phyloP scores from a whole-genome alignment of 140 eudicot species.

The Cichorium intybus region DNA sequence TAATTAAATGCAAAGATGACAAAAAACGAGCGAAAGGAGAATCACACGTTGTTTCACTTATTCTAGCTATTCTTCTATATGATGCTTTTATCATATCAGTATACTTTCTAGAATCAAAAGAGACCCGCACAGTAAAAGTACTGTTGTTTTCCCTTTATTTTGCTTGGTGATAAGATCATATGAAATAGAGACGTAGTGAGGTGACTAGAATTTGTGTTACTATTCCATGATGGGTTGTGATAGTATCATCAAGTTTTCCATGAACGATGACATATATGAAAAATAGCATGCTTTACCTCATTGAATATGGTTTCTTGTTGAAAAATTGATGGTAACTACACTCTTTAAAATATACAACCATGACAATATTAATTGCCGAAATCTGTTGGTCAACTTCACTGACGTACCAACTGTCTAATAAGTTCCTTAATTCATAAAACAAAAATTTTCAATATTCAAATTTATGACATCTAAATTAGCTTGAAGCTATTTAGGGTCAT shows the following conservation, averaged over 20 bases:
- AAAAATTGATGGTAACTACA: conserved; percentile 31
- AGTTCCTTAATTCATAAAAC: conserved; percentile 1
- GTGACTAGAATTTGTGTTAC: not conserved
- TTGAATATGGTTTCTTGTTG: conserved; percentile 30
- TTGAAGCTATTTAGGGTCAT: not conserved
- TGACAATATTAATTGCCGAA: conserved; percentile 25
- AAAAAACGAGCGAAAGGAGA: not conserved
- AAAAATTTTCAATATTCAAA: not conserved
- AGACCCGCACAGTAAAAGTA: no score
- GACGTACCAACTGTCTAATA: conserved; percentile 39
- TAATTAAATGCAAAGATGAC: not conserved
- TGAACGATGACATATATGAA: not conserved
- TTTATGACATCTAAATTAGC: not conserved
- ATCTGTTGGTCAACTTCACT: conserved; percentile 31
- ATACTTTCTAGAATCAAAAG: no score
- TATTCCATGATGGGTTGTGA: not conserved
- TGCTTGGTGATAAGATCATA: no score
- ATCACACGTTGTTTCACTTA: not conserved
- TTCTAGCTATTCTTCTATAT: no score
- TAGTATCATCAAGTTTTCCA: not conserved
- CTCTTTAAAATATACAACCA: conserved; percentile 14
- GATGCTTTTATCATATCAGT: not conserved
- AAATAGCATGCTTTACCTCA: not conserved
- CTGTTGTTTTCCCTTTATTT: no score
- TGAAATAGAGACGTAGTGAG: no score